Base-by-base conservation (phyloP, 345 rosid species). In the Microcos paniculata region DNA sequence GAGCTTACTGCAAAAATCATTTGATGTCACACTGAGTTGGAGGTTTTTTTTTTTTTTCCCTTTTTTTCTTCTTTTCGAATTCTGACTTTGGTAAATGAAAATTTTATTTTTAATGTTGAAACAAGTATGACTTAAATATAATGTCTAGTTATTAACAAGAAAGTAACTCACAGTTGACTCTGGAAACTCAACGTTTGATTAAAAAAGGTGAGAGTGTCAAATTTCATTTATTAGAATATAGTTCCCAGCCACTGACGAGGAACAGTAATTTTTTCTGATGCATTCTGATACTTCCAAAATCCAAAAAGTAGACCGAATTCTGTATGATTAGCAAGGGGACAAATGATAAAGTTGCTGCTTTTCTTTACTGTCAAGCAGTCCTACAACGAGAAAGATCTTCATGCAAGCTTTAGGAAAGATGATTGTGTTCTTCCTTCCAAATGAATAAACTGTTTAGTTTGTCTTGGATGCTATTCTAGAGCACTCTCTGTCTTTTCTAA, bases 11-110 rank as follows among this genome's bases (percentile, higher is more conserved):
- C 43, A 42, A 53, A 55, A 33, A 71, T 72, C 10, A 28, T 71
- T 6, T 52, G 80, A 73, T 58, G 70, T 35, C 74, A 19, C 35
- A 9, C 33, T 57, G 35, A 55, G n/a, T 65, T 65, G 71, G 35
- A 66, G 43, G 14, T 66, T 9, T 45, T 13, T 66, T 66, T 24
- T 66, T 9, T 45, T 24, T 66, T 45, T 66, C 13, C n/a, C 45
- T 24, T 66, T 9, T 45, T 13, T 66, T 66, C 14, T 66, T 9
- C 45, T 24, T 66, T 45, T 66, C 13, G 71, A 11, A 45, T 66
- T 66, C 53, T 59, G 18, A 66, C n/a, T 28, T 45, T 24, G 55
- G 35, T 66, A 66, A 66, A 66, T 24, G 38, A 45, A 43, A 64
- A 40, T 19, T 64, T n/a, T 40, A 30, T 40, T 64, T 63, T 24